These are phyloP conservation scores for Aspergillus neotritici DNA, from an alignment of 2,329 filamentous ascomycete species.

Conservation along the genomic window DNA sequence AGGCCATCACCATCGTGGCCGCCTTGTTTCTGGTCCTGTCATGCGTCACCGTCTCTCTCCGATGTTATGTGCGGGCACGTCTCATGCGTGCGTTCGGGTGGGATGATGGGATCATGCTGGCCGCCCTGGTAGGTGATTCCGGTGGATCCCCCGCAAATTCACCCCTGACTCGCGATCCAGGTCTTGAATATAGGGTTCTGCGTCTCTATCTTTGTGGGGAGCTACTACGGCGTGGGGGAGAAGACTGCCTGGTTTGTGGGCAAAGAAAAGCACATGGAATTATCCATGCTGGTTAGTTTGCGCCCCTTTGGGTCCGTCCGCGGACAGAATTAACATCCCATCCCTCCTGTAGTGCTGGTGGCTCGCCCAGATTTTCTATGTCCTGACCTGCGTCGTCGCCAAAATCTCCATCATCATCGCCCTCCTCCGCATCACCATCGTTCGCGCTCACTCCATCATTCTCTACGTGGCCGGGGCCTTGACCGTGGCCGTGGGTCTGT, in stretches of 20 bases:
- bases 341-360: constrained; percentile 34
- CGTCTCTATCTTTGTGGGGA: constrained; percentile 3
- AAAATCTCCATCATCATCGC: constrained; percentile 47
- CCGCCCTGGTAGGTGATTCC: constrained; percentile 11
- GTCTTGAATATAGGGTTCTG: constrained; percentile 10
- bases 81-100: constrained; percentile 27
- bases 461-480: constrained; percentile 39
- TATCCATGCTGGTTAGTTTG: too few relatives aligned
- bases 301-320: too few relatives aligned
- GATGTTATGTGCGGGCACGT: constrained; percentile 30
- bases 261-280: too few relatives aligned
- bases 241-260: too few relatives aligned
- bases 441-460: constrained; percentile 38
- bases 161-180: too few relatives aligned
- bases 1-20: constrained; percentile 11
- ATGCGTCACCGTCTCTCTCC: constrained; percentile 26
- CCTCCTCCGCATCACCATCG: constrained; percentile 43
- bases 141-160: too few relatives aligned
- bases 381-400: constrained; percentile 37
- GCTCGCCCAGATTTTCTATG: constrained; percentile 46
- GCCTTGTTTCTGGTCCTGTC: constrained; percentile 31
- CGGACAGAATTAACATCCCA: background rate
- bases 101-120: constrained; percentile 19
- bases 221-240: background rate
- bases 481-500: constrained; percentile 36